A percentile compares a stretch with the other conserved stretches of the same genome.
Conservation (phyloP, 768 basidiomycete genomes). For the Lactarius evosmus region DNA sequence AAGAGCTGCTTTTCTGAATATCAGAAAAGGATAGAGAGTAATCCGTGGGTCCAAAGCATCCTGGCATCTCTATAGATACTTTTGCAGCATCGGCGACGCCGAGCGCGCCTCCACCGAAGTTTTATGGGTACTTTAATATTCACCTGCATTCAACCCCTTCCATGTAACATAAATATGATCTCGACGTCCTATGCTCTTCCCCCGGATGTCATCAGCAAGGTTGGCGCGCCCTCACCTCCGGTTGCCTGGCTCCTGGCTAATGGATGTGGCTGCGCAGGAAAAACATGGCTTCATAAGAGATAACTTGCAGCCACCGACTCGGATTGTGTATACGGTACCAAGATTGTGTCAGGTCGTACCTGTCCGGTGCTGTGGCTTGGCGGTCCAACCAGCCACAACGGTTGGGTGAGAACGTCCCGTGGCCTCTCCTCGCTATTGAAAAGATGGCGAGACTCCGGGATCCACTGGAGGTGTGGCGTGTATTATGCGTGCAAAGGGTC, state of each 20-base stretch:
- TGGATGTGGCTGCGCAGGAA: neutral
- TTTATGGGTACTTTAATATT: neutral
- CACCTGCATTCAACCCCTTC: neutral
- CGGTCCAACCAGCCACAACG: too few species aligned
- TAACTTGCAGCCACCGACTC: neutral
- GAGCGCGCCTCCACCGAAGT: neutral
- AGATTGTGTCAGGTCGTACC: too few species aligned
- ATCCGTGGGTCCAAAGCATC: constrained; percentile 71
- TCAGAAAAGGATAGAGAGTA: constrained; percentile 67
- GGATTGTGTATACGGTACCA: too few species aligned
- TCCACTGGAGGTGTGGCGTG: too few species aligned
- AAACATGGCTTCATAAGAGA: neutral
- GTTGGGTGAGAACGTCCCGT: too few species aligned
- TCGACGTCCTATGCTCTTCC: neutral
- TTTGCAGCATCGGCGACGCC: neutral
- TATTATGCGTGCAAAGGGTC: too few species aligned
- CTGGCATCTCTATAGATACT: constrained; percentile 41
- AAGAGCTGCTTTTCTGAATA: constrained; percentile 62
- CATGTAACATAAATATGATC: constrained; percentile 6
- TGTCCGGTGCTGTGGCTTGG: too few species aligned
- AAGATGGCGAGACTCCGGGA: too few species aligned
- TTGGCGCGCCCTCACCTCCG: neutral
- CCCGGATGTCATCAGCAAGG: neutral
- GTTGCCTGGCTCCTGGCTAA: neutral
- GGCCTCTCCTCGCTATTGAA: too few species aligned